Evolutionary conservation across 768 basidiomycete genomes (phyloP).

Genomic region (Artomyces pyxidatus): DNA sequence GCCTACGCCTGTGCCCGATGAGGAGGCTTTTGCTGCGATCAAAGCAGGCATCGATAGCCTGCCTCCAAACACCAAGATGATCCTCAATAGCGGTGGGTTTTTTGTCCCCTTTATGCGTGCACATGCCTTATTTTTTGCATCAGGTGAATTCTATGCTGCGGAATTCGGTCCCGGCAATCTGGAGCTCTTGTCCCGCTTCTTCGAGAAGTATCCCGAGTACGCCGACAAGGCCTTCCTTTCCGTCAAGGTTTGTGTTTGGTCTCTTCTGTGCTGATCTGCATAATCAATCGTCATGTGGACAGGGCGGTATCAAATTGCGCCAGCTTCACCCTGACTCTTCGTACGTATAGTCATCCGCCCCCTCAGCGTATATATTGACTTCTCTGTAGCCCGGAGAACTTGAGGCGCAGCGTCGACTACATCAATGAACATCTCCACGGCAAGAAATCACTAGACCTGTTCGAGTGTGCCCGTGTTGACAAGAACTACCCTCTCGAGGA

Average conservation of each 20-base stretch:
- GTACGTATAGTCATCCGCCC: too few species aligned
- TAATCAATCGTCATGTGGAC: too few species aligned
- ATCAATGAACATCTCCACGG: slow-evolving; percentile 38
- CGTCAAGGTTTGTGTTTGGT: slow-evolving; percentile 31
- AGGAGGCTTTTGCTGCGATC: slow-evolving; percentile 54
- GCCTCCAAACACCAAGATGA: slow-evolving; percentile 36
- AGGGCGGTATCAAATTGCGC: background rate
- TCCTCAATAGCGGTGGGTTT: slow-evolving; percentile 41
- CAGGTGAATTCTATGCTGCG: slow-evolving; percentile 52
- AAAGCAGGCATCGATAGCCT: slow-evolving; percentile 39
- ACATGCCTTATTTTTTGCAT: background rate
- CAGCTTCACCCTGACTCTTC: slow-evolving; percentile 8
- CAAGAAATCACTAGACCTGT: slow-evolving; percentile 53
- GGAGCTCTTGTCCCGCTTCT: slow-evolving; percentile 42
- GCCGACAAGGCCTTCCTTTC: slow-evolving; percentile 39
- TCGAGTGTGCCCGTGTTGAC: slow-evolving; percentile 44
- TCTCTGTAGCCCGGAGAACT: slow-evolving; percentile 26
- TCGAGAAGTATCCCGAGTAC: slow-evolving; percentile 35
- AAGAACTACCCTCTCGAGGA: slow-evolving; percentile 38
- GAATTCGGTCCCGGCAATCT: slow-evolving; percentile 35
- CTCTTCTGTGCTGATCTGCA: too few species aligned
- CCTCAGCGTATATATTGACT: too few species aligned
- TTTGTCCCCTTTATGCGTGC: background rate
- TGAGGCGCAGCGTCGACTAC: slow-evolving; percentile 40
- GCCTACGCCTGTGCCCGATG: slow-evolving; percentile 40